Evolutionary conservation across 2,329 filamentous ascomycete genomes (phyloP).

Genomic region (Dothistroma pini): DNA sequence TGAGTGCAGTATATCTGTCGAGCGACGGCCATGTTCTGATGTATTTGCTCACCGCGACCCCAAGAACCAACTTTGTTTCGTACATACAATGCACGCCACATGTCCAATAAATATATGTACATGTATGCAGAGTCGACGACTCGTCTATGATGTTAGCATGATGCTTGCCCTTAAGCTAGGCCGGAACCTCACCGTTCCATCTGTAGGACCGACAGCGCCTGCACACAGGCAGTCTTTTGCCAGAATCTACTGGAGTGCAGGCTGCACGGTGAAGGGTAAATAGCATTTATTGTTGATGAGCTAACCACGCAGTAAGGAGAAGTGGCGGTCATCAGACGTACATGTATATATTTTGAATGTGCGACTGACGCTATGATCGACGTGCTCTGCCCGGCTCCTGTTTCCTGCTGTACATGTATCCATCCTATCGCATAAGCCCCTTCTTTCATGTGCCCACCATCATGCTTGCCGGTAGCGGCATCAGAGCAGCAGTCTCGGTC

Average conservation of each 20-base stretch:
- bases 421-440: no score
- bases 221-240: neutral
- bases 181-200: neutral
- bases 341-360: no score
- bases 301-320: neutral
- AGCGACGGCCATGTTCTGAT: no score
- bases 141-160: neutral
- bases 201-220: neutral
- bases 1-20: no score
- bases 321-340: no score
- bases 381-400: no score
- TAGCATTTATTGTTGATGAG: neutral
- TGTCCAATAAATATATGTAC: neutral
- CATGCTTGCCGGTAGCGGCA: neutral
- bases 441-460: no score
- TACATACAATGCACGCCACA: neutral
- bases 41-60: no score
- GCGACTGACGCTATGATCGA: no score
- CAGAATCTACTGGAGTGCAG: neutral
- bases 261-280: no score
- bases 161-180: neutral
- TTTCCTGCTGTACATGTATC: no score
- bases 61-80: neutral
- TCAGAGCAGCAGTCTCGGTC: neutral
- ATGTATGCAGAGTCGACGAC: neutral